phyloP scores from a whole-genome alignment of 768 basidiomycete species.

The Mycena rosella region DNA sequence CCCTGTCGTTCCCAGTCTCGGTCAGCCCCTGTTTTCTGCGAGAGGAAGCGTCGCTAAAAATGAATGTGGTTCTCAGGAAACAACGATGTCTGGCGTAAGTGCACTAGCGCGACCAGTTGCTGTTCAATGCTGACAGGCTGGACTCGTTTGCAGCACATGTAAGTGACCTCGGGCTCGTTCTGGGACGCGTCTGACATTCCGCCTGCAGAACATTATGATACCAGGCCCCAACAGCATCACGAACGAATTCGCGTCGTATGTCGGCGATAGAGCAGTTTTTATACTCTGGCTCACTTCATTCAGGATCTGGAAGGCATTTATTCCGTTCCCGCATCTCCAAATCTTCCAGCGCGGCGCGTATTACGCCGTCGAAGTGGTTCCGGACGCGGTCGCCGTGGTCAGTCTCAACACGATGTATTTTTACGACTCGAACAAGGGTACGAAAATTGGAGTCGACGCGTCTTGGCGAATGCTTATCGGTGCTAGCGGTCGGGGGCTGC shows the following conservation, averaged over 20 bases:
- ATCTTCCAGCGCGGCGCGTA: conserved; percentile 93
- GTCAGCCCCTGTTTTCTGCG: conserved; percentile 49
- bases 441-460: background rate
- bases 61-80: conserved; percentile 72
- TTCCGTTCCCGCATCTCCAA: conserved; percentile 83
- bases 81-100: conserved; percentile 92
- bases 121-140: background rate
- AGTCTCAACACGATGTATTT: conserved; percentile 93
- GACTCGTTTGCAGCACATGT: conserved; percentile 66
- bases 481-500: conserved; percentile 82
- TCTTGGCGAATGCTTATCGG: background rate
- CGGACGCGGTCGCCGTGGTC: conserved; percentile 79
- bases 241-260: conserved; percentile 76
- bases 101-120: background rate
- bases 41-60: background rate
- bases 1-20: conserved; percentile 85
- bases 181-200: conserved; percentile 22
- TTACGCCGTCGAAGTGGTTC: conserved; percentile 84
- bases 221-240: conserved; percentile 81
- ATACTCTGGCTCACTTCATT: conserved; percentile 30
- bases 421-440: conserved; percentile 90
- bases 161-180: conserved; percentile 1
- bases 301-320: conserved; percentile 86
- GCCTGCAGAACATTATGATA: conserved; percentile 70
- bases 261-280: conserved; percentile 30